Evolutionary conservation across 2,329 filamentous ascomycete species (phyloP).

Genomic region (Epichloe sibirici): DNA sequence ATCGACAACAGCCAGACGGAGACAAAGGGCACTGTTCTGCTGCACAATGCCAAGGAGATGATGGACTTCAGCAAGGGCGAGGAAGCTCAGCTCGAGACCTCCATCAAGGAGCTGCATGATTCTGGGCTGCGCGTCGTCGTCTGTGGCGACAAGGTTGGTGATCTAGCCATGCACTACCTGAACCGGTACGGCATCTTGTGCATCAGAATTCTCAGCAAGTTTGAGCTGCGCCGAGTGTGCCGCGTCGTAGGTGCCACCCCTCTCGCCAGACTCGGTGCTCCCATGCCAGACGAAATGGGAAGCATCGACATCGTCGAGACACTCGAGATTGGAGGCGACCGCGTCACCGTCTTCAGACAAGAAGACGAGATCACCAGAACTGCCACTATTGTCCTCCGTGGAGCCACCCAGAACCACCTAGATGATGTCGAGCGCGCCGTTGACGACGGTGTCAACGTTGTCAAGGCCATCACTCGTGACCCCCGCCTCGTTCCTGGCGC

Average conservation of each 20-base stretch:
- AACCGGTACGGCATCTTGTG: slow-evolving; percentile 94
- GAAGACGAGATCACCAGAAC: slow-evolving; percentile 87
- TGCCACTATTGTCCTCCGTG: slow-evolving; percentile 84
- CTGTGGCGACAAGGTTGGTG: slow-evolving; percentile 85
- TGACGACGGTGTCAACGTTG: slow-evolving; percentile 94
- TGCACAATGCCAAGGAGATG: slow-evolving; percentile 98
- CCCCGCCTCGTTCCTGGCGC: slow-evolving; percentile 83
- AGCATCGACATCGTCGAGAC: slow-evolving; percentile 91
- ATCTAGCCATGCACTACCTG: slow-evolving; percentile 92
- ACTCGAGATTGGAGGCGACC: slow-evolving; percentile 91
- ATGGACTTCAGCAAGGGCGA: slow-evolving; percentile 96
- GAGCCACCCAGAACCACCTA: slow-evolving; percentile 94
- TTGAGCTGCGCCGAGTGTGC: slow-evolving; percentile 88
- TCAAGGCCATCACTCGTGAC: slow-evolving; percentile 96
- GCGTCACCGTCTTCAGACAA: slow-evolving; percentile 96
- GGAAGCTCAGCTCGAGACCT: slow-evolving; percentile 77
- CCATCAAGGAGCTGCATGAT: slow-evolving; percentile 92
- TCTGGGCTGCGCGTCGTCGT: slow-evolving; percentile 85
- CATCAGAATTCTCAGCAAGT: slow-evolving; percentile 96
- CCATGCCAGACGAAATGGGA: slow-evolving; percentile 99
- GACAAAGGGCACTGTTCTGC: slow-evolving; percentile 93
- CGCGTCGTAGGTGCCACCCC: slow-evolving; percentile 93
- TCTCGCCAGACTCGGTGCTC: slow-evolving; percentile 86
- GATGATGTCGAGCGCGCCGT: slow-evolving; percentile 95
- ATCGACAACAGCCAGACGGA: slow-evolving; percentile 95